Evolutionary conservation across 2,329 filamentous ascomycete species (phyloP).

Genomic region (Aspergillus glaucus): DNA sequence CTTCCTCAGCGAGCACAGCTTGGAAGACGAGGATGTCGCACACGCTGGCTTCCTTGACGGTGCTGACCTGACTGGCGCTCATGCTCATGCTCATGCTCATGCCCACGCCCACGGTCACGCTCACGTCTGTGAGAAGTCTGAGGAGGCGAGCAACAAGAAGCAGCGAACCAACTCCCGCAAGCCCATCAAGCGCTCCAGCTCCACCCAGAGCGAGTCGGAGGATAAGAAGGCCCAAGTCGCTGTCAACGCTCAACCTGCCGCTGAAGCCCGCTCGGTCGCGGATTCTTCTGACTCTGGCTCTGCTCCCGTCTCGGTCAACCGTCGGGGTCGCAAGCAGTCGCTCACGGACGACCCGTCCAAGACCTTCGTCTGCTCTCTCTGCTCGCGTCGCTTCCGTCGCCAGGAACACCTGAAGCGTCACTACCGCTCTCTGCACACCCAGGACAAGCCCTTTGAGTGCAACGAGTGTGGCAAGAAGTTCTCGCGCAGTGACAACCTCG

Average conservation of each 20-base stretch:
- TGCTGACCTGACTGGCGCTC: conserved; percentile 18
- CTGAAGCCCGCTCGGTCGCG: conserved; percentile 37
- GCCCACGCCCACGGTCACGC: conserved; percentile 8
- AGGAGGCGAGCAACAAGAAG: conserved; percentile 46
- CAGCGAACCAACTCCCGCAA: conserved; percentile 40
- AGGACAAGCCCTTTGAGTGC: conserved; percentile 98
- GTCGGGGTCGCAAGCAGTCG: conserved; percentile 96
- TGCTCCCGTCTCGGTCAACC: conserved; percentile 59
- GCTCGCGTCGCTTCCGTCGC: conserved; percentile 92
- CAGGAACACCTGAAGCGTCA: conserved; percentile 99
- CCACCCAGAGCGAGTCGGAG: conserved; percentile 25
- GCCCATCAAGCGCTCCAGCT: conserved; percentile 24
- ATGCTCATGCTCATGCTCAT: conserved; percentile 15
- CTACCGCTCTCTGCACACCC: conserved; percentile 95
- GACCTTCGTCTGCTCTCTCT: conserved; percentile 94
- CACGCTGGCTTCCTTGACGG: conserved; percentile 55
- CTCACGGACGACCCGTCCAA: conserved; percentile 96
- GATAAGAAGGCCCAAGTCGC: conserved; percentile 24
- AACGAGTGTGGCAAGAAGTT: conserved; percentile 98
- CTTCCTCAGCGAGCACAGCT: conserved; percentile 69
- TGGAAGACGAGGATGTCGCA: conserved; percentile 64
- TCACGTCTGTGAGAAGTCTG: conserved; percentile 38
- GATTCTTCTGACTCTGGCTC: conserved; percentile 35
- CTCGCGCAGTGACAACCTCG: conserved; percentile 93
- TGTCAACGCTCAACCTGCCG: conserved; percentile 31